phyloP scores from a whole-genome alignment of 2,329 filamentous ascomycete species.

The Dactylellina haptotyla region DNA sequence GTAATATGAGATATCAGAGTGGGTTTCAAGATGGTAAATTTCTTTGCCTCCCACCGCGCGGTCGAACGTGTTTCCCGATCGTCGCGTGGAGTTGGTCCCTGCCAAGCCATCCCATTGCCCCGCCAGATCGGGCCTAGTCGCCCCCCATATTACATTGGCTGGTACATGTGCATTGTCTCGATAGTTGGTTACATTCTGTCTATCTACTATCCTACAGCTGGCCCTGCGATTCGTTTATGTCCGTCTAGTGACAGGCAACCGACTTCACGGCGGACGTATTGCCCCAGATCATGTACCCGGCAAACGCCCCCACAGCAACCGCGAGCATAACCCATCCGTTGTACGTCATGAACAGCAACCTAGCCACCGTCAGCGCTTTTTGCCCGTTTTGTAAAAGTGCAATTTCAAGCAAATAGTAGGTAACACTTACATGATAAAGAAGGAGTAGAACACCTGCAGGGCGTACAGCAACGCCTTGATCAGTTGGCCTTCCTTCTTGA shows the following conservation, averaged over 20 bases:
- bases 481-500: slow-evolving; percentile 75
- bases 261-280: slow-evolving; percentile 78
- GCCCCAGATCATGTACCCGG: slow-evolving; percentile 83
- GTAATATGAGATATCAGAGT: background rate
- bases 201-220: slow-evolving; percentile 1
- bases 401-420: background rate
- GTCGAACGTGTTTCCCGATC: slow-evolving; percentile 26
- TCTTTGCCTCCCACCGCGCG: slow-evolving; percentile 32
- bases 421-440: slow-evolving; percentile 93
- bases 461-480: slow-evolving; percentile 87
- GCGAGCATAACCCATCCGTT: slow-evolving; percentile 98
- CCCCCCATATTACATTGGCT: background rate
- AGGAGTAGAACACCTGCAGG: slow-evolving; percentile 96
- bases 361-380: slow-evolving; percentile 61
- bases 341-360: slow-evolving; percentile 99
- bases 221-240: background rate
- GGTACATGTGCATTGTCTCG: background rate
- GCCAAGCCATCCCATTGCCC: slow-evolving; percentile 37
- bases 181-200: background rate
- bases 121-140: slow-evolving; percentile 38
- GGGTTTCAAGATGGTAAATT: too few relatives aligned
- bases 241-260: slow-evolving; percentile 82
- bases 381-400: background rate
- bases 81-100: slow-evolving; percentile 45
- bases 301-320: slow-evolving; percentile 85